Evolutionary conservation across 495 filamentous ascomycete species (phyloP), one percentile per base, ranked within the genome.

Genomic region (Melanomma pulvis-pyrius): DNA sequence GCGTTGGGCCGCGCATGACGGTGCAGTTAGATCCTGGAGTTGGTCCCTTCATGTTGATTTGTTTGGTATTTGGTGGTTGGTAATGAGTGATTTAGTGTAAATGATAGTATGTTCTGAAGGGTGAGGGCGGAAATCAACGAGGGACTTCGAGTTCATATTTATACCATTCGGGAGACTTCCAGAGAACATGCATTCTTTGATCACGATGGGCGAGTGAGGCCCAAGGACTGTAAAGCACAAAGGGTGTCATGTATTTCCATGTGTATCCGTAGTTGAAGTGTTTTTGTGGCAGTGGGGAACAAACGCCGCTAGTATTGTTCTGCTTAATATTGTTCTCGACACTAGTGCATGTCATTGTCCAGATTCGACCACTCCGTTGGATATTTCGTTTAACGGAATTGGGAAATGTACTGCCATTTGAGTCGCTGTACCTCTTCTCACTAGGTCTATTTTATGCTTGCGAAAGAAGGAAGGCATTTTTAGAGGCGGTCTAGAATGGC

Each of bases 221-320:
- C 21, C 24, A 19, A 57, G 41, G 21, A 21, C 8, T 36, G 24
- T 4, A 57, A 8, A 57, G 22, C 7, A 41, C 17, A 17, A 19
- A 22, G 28, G 32, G 1, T 24, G 19, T 4, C 7, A 15, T 34
- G 15, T 22, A 1, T 4, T 12, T 26, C 7, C 30, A 21, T 41
- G 19, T 13, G 4, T 51, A 26, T 52, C 4, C 7, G 8, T 4
- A 36, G 28, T 19, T 36, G 51, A n/a, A 26, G 6, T 11, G 25
- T 32, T 30, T 44, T 6, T 44, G 39, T 54, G 51, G 25, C 25
- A 29, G 32, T 5, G 51, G 25, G 25, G 28, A 19, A 8, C 53
- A 44, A 57, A 32, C 29, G 34, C 44, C 21, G 25, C 52, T 52
- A 61, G 26, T 52, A 61, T 61, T 61, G 59, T 61, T 51, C 59